These are phyloP conservation scores for Pholiota conissans DNA, from an alignment of 768 basidiomycete genomes.

Conservation along the genomic window DNA sequence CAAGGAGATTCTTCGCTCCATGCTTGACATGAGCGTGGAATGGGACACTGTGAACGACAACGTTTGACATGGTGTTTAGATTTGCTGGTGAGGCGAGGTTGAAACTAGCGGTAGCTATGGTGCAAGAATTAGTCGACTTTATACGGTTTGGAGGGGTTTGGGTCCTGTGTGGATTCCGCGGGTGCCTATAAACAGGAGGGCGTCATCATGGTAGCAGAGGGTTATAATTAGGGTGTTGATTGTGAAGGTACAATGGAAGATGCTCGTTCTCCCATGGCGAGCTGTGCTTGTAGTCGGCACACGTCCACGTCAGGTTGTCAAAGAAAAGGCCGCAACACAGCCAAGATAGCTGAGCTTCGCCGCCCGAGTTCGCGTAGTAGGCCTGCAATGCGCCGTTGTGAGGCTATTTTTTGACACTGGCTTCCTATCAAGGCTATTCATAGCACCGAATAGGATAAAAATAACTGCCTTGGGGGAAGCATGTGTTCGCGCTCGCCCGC, in stretches of 20 bases:
- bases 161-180: neutral
- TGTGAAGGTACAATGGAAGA: neutral
- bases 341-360: neutral
- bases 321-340: neutral
- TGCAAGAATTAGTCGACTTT: neutral
- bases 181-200: neutral
- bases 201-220: neutral
- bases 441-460: neutral
- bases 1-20: constrained; percentile 49
- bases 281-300: neutral
- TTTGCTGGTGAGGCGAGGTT: neutral
- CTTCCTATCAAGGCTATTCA: neutral
- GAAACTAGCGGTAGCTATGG: neutral
- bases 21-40: constrained; percentile 30
- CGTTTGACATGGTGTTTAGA: neutral
- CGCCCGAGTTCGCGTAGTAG: neutral
- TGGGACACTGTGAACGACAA: neutral
- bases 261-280: neutral
- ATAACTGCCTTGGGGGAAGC: neutral
- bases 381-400: neutral
- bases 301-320: neutral
- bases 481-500: neutral
- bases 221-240: neutral
- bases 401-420: neutral
- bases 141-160: neutral